These are phyloP conservation scores for Ustilago bromivora DNA, from an alignment of 1,284 basidiomycete genomes.

Conservation along the genomic window DNA sequence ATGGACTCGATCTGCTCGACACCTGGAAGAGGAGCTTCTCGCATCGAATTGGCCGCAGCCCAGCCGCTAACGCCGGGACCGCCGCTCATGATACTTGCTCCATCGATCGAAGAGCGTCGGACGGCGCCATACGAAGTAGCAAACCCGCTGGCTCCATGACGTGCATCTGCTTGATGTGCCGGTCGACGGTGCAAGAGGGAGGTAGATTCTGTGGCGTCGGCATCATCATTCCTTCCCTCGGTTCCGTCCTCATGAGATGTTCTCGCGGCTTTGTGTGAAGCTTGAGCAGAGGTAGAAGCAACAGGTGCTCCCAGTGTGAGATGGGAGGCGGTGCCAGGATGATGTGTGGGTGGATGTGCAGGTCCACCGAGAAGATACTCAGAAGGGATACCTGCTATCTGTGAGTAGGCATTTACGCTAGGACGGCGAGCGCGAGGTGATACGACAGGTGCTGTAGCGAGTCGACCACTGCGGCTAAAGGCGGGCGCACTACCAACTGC, in stretches of 20 bases:
- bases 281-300: not conserved
- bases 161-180: constrained; percentile 1
- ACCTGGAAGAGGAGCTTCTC: constrained; percentile 43
- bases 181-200: constrained; percentile 29
- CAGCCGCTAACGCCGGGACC: constrained; percentile 48
- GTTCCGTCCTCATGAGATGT: not conserved
- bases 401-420: constrained; percentile 46
- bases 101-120: constrained; percentile 31
- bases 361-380: constrained; percentile 50
- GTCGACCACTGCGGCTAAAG: constrained; percentile 34
- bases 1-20: constrained; percentile 55
- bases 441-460: constrained; percentile 26
- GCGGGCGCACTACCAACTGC: constrained; percentile 24
- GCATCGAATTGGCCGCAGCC: constrained; percentile 44
- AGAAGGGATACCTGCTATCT: constrained; percentile 51
- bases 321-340: constrained; percentile 21
- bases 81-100: constrained; percentile 30
- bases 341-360: constrained; percentile 37
- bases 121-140: constrained; percentile 31
- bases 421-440: constrained; percentile 40
- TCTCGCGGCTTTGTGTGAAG: constrained; percentile 10
- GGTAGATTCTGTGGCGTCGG: constrained; percentile 27
- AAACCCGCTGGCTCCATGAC: constrained; percentile 10
- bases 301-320: constrained; percentile 27
- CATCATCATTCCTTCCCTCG: constrained; percentile 9